Percentiles rank a stretch among this genome's conserved stretches.
phyloP scores from a whole-genome alignment of 441 rosid genomes.

The Populus hybrid region DNA sequence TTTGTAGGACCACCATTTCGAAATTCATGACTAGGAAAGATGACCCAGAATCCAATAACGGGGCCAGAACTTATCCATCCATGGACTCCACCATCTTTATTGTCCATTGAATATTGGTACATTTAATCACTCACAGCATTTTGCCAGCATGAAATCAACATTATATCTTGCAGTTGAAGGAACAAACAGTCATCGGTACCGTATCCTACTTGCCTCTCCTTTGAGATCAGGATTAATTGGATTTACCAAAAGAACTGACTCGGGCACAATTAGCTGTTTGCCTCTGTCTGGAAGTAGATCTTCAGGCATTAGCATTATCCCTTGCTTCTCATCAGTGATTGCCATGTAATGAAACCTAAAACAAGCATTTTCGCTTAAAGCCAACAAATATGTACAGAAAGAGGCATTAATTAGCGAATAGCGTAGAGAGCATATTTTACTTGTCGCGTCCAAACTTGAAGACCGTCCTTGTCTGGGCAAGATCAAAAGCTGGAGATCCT shows the following conservation, averaged over 20 bases:
- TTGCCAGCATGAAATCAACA: background rate
- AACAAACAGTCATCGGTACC: background rate
- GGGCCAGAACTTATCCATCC: slow-evolving; percentile 46
- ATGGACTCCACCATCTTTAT: slow-evolving; percentile 39
- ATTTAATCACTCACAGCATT: slow-evolving; percentile 1
- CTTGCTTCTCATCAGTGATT: slow-evolving; percentile 38
- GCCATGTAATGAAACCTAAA: slow-evolving; percentile 46
- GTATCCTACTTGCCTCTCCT: slow-evolving; percentile 31
- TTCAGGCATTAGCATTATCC: slow-evolving; percentile 44
- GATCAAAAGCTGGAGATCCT: slow-evolving; percentile 32
- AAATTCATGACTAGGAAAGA: slow-evolving; percentile 37
- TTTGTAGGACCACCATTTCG: slow-evolving; percentile 42
- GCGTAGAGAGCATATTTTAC: slow-evolving; percentile 14
- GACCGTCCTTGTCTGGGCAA: slow-evolving; percentile 42
- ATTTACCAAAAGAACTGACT: slow-evolving; percentile 33
- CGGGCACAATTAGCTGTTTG: slow-evolving; percentile 34
- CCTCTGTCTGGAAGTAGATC: slow-evolving; percentile 40
- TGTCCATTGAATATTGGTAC: slow-evolving; percentile 43
- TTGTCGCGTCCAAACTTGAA: slow-evolving; percentile 31
- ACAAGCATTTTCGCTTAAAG: background rate
- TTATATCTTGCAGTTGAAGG: background rate
- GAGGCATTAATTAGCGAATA: background rate
- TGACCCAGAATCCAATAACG: slow-evolving; percentile 36
- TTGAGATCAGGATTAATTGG: slow-evolving; percentile 37
- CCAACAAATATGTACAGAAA: background rate